These are phyloP conservation scores for Penicillium thymicola DNA, from an alignment of 2,329 filamentous ascomycete genomes.

Conservation along the genomic window DNA sequence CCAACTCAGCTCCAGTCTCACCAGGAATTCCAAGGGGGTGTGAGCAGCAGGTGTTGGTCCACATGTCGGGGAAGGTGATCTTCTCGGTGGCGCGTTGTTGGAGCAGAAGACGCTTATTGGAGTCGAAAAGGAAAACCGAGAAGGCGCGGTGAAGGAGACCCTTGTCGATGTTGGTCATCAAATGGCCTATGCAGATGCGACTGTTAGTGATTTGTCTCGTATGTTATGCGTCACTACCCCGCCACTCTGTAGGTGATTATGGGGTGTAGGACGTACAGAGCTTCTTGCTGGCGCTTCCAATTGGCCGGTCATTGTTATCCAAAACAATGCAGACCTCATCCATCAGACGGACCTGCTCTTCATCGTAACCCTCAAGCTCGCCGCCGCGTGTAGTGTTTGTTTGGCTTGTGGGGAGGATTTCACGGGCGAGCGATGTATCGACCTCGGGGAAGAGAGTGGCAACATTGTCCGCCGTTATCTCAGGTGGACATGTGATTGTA, in stretches of 20 bases:
- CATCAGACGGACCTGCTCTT: conserved; percentile 97
- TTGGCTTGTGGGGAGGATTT: conserved; percentile 45
- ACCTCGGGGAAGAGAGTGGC: conserved; percentile 84
- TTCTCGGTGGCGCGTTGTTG: conserved; percentile 96
- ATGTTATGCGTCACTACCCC: conserved; percentile 8
- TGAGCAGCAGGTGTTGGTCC: conserved; percentile 99
- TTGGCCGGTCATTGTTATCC: conserved; percentile 85
- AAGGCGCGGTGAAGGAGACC: conserved; percentile 96
- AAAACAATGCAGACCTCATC: conserved; percentile 98
- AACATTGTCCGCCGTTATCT: conserved; percentile 82
- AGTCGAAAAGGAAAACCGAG: conserved; percentile 96
- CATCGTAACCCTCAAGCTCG: conserved; percentile 87
- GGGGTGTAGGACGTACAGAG: conserved; percentile 62
- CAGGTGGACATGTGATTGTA: conserved; percentile 50
- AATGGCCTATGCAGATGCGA: conserved; percentile 64
- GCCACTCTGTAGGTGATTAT: background rate
- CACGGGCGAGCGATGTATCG: conserved; percentile 57
- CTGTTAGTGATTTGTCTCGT: conserved; percentile 11
- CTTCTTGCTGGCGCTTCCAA: conserved; percentile 98
- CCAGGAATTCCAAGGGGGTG: conserved; percentile 88
- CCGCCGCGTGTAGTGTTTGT: conserved; percentile 50
- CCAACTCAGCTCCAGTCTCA: conserved; percentile 81
- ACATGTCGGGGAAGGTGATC: conserved; percentile 98
- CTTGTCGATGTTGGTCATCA: conserved; percentile 98
- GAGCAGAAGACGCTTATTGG: conserved; percentile 84